Percentiles rank a stretch among this genome's conserved stretches.
phyloP scores from a whole-genome alignment of 2,329 filamentous ascomycete species.

The Fusarium tupiense region DNA sequence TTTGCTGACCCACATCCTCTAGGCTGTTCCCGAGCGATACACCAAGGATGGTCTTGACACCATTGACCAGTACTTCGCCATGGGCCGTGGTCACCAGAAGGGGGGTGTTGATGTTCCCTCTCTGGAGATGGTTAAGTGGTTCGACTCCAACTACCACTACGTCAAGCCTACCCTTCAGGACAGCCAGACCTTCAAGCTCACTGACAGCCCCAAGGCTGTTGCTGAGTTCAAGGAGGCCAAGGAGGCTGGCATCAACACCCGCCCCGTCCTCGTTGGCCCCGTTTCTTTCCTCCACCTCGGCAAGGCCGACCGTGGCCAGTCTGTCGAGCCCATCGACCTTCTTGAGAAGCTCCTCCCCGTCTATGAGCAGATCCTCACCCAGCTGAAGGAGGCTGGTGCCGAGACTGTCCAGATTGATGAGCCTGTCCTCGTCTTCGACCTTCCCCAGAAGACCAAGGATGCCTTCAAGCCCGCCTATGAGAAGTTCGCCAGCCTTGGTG shows the following conservation, averaged over 20 bases:
- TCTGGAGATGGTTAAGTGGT: conserved; percentile 99
- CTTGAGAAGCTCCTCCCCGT: conserved; percentile 93
- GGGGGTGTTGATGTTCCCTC: conserved; percentile 89
- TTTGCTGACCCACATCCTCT: conserved; percentile 18
- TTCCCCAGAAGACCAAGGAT: conserved; percentile 88
- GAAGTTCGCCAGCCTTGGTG: conserved; percentile 80
- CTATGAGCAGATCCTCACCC: conserved; percentile 90
- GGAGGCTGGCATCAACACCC: conserved; percentile 91
- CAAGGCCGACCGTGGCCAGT: conserved; percentile 97
- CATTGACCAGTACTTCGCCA: conserved; percentile 98
- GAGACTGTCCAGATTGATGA: conserved; percentile 98
- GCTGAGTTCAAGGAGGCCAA: conserved; percentile 96
- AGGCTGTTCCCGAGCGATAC: conserved; percentile 94
- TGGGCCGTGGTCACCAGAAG: conserved; percentile 99
- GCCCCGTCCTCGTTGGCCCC: conserved; percentile 93
- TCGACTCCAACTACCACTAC: conserved; percentile 99
- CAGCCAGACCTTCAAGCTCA: conserved; percentile 94
- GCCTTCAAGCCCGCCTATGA: conserved; percentile 98
- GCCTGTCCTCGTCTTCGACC: conserved; percentile 95
- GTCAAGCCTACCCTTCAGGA: conserved; percentile 99
- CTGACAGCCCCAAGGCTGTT: conserved; percentile 90
- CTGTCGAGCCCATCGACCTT: conserved; percentile 91
- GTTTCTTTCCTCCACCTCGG: conserved; percentile 97
- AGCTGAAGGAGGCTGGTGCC: conserved; percentile 96
- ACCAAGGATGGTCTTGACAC: conserved; percentile 86